These are phyloP conservation scores for Yamadazyma trypodendri DNA, from an alignment of 1,139 yeast species.

Conservation along the genomic window DNA sequence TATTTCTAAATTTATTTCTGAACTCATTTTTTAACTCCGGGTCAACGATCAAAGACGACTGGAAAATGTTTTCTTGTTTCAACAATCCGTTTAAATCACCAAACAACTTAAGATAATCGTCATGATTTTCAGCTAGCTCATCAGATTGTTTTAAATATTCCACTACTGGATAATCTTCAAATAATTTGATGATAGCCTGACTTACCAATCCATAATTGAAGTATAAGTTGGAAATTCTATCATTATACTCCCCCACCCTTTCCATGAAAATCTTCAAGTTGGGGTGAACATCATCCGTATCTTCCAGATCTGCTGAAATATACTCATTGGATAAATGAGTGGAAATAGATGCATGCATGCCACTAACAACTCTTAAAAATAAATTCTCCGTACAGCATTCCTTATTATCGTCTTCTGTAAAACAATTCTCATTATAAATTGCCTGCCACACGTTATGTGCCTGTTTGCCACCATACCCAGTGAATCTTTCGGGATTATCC, in stretches of 20 bases:
- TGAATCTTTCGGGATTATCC: constrained; percentile 92
- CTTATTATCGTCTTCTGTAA: constrained; percentile 37
- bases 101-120: constrained; percentile 39
- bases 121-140: constrained; percentile 23
- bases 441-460: constrained; percentile 92
- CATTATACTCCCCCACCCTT: constrained; percentile 87
- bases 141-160: constrained; percentile 15
- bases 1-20: constrained; percentile 80
- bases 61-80: constrained; percentile 40
- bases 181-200: constrained; percentile 71
- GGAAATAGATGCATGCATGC: constrained; percentile 94
- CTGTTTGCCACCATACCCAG: constrained; percentile 93
- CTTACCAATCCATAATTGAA: constrained; percentile 89
- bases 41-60: constrained; percentile 41
- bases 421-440: constrained; percentile 89
- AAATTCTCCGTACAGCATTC: constrained; percentile 83
- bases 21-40: constrained; percentile 78
- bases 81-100: constrained; percentile 13
- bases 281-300: constrained; percentile 80
- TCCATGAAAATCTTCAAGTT: constrained; percentile 79
- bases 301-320: constrained; percentile 68
- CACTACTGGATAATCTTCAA: constrained; percentile 21
- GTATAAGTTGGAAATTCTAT: constrained; percentile 83
- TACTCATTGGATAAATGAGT: constrained; percentile 90
- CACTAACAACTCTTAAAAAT: constrained; percentile 83